Percentiles rank a stretch among this genome's conserved stretches.
These are phyloP conservation scores for Saussurea involucrata DNA, from an alignment of 129 eudicot species.

Conservation along the genomic window DNA sequence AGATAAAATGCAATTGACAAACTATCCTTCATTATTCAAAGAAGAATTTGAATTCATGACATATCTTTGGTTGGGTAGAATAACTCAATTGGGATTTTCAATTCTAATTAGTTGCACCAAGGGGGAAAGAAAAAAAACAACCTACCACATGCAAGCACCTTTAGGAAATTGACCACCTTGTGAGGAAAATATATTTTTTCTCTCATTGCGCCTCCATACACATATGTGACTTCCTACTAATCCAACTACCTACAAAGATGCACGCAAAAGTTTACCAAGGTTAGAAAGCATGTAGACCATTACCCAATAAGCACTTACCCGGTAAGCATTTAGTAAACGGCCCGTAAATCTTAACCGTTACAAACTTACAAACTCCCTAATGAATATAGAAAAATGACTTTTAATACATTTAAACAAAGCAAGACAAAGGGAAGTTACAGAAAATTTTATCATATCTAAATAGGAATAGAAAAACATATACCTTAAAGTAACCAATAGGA, in stretches of 20 bases:
- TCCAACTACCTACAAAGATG: conserved; percentile 65
- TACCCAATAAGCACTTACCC: no score
- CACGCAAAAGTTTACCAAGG: neutral
- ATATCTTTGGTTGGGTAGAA: neutral
- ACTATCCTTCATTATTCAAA: neutral
- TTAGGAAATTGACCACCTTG: conserved; percentile 67
- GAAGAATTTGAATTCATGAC: neutral
- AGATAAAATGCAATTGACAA: neutral
- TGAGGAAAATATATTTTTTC: conserved; percentile 55
- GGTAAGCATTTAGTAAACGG: no score
- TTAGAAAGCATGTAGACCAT: neutral
- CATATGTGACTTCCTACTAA: conserved; percentile 69
- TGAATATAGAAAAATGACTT: neutral
- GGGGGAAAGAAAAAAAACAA: conserved; percentile 5
- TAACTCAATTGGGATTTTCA: neutral
- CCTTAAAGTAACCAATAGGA: neutral
- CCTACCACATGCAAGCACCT: conserved; percentile 83
- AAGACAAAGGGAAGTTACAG: neutral
- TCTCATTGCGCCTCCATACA: conserved; percentile 77
- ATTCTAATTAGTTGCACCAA: neutral
- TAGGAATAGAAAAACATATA: neutral
- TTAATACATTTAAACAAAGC: neutral
- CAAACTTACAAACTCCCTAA: neutral
- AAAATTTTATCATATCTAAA: neutral
- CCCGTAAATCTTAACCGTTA: neutral